These are phyloP conservation scores for Phycomyces nitens DNA, from an alignment of 192 early-diverging fungal genomes.

Conservation along the genomic window DNA sequence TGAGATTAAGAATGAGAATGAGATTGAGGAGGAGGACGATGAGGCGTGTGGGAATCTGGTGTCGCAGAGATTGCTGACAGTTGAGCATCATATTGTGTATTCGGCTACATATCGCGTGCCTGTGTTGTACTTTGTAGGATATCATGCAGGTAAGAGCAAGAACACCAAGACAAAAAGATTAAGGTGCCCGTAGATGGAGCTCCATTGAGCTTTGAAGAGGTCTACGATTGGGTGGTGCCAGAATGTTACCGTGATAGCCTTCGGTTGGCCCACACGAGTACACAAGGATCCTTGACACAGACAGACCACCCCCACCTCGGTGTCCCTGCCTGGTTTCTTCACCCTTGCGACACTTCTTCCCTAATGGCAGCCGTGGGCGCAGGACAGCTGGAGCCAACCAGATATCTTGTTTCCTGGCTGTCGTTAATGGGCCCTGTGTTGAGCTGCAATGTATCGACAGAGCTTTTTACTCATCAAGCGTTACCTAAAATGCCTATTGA, in stretches of 20 bases:
- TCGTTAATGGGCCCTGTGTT: constrained; percentile 22
- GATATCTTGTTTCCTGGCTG: constrained; percentile 23
- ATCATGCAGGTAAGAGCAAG: constrained; percentile 32
- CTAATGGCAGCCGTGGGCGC: constrained; percentile 40
- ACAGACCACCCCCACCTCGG: constrained; percentile 56
- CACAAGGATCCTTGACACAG: constrained; percentile 14
- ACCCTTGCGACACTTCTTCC: constrained; percentile 60
- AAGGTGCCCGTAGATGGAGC: constrained; percentile 28
- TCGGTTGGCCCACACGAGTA: not conserved
- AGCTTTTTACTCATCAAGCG: not conserved
- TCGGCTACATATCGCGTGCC: constrained; percentile 57
- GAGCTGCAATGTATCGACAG: constrained; percentile 9
- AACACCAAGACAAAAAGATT: not conserved
- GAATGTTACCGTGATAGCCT: not conserved
- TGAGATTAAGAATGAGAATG: constrained; percentile 7
- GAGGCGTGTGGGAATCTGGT: not conserved
- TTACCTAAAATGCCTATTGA: not conserved
- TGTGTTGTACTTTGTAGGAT: constrained; percentile 58
- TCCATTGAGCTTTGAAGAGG: constrained; percentile 36
- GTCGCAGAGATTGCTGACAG: constrained; percentile 12
- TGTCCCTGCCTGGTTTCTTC: constrained; percentile 55
- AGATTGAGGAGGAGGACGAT: constrained; percentile 13
- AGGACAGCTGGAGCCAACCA: not conserved
- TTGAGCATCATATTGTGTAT: constrained; percentile 59
- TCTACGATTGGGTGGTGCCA: constrained; percentile 40